Evolutionary conservation across 2,329 filamentous ascomycete genomes (phyloP).

Genomic region (Aureobasidium sp.): DNA sequence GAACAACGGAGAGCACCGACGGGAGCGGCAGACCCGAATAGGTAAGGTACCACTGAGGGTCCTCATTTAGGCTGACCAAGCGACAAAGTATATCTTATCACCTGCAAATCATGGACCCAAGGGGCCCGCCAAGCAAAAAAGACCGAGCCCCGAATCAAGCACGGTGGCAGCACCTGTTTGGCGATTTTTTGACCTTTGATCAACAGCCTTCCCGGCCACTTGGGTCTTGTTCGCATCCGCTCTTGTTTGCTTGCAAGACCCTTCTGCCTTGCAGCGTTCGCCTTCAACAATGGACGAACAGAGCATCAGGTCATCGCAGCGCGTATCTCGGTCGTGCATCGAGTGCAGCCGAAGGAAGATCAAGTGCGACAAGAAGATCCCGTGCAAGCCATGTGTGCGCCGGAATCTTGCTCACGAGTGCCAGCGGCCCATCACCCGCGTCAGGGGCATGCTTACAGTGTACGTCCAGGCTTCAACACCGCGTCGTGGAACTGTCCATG

Average conservation of each 20-base stretch:
- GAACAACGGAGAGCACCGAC: not conserved
- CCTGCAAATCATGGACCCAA: not conserved
- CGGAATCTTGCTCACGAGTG: constrained; percentile 12
- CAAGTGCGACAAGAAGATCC: constrained; percentile 14
- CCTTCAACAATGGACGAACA: constrained; percentile 6
- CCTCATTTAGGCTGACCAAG: not conserved
- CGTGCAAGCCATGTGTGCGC: constrained; percentile 12
- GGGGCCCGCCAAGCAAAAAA: not conserved
- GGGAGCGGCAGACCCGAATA: not conserved
- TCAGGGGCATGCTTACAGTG: constrained; percentile 9
- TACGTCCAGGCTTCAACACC: constrained; percentile 1
- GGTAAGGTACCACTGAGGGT: not conserved
- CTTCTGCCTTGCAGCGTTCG: not conserved
- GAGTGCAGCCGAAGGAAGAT: constrained; percentile 14
- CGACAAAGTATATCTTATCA: not conserved
- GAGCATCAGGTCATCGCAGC: constrained; percentile 5
- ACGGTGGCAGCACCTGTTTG: not conserved
- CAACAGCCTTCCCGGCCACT: not conserved
- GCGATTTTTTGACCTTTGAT: not conserved
- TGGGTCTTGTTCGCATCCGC: not conserved
- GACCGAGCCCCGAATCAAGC: not conserved
- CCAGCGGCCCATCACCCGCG: constrained; percentile 12
- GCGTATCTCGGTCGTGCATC: constrained; percentile 11
- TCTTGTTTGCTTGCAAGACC: not conserved
- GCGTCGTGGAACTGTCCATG: not conserved